phyloP scores from a whole-genome alignment of 192 early-diverging fungal species.

The Linderina pennispora region DNA sequence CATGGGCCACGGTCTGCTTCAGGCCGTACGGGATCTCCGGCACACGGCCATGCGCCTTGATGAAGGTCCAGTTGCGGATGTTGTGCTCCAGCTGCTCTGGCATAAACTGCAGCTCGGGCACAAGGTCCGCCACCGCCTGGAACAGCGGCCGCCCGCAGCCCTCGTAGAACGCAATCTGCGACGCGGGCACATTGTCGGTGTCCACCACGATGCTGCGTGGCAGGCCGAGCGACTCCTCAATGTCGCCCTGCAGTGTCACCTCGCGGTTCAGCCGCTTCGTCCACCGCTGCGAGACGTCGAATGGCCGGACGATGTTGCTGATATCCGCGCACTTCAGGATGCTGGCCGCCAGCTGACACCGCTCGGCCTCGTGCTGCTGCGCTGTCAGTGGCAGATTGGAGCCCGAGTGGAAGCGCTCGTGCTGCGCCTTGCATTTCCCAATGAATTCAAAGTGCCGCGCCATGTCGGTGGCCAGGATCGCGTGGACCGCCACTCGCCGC shows the following conservation, averaged over 20 bases:
- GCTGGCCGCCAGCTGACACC: constrained; percentile 57
- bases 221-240: constrained; percentile 65
- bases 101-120: constrained; percentile 43
- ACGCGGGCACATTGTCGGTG: constrained; percentile 27
- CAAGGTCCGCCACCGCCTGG: constrained; percentile 34
- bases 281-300: constrained; percentile 63
- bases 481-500: constrained; percentile 61
- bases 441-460: constrained; percentile 74
- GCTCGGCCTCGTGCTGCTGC: constrained; percentile 51
- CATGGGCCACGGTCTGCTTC: constrained; percentile 36
- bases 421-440: constrained; percentile 59
- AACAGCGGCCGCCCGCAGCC: constrained; percentile 46
- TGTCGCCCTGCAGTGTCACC: constrained; percentile 62
- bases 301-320: constrained; percentile 69
- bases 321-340: constrained; percentile 81
- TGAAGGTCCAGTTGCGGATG: constrained; percentile 45
- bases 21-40: constrained; percentile 44
- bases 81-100: constrained; percentile 44
- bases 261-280: constrained; percentile 63
- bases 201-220: constrained; percentile 42
- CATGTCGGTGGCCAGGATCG: constrained; percentile 79
- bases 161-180: constrained; percentile 47
- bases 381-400: constrained; percentile 40
- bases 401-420: constrained; percentile 47
- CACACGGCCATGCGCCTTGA: constrained; percentile 37